Percentiles rank a stretch among this genome's conserved stretches.
phyloP scores from a whole-genome alignment of 306 rosid species.

The Carpinus viminea region DNA sequence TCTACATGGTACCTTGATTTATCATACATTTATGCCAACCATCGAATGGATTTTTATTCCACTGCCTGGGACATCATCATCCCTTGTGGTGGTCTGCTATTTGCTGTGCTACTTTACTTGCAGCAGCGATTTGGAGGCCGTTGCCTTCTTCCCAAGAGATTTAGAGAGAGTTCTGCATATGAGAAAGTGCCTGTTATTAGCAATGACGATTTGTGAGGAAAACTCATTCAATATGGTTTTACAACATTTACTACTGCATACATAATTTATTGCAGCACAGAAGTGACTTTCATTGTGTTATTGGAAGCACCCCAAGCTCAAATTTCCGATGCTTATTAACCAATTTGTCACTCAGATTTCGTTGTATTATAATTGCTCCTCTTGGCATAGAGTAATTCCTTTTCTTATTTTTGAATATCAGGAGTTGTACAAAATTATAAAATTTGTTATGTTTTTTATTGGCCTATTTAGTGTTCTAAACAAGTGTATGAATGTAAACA shows the following conservation, averaged over 20 bases:
- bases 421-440: not conserved
- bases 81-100: constrained; percentile 52
- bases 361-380: not conserved
- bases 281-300: not conserved
- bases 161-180: constrained; percentile 48
- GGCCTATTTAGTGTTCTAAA: too few species aligned
- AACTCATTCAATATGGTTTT: not conserved
- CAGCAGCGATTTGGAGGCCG: constrained; percentile 88
- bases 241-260: not conserved
- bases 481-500: too few species aligned
- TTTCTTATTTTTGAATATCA: not conserved
- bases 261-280: not conserved
- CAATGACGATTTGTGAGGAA: constrained; percentile 64
- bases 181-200: constrained; percentile 74
- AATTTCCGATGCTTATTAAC: not conserved
- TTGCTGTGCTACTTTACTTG: constrained; percentile 58
- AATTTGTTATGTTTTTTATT: too few species aligned
- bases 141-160: constrained; percentile 65
- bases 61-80: constrained; percentile 86
- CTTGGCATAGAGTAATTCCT: not conserved
- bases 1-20: constrained; percentile 56
- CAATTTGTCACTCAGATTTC: not conserved
- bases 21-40: constrained; percentile 73
- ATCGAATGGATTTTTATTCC: constrained; percentile 70
- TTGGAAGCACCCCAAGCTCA: not conserved